phyloP scores from a whole-genome alignment of 345 rosid genomes.

The Acer saccharum region DNA sequence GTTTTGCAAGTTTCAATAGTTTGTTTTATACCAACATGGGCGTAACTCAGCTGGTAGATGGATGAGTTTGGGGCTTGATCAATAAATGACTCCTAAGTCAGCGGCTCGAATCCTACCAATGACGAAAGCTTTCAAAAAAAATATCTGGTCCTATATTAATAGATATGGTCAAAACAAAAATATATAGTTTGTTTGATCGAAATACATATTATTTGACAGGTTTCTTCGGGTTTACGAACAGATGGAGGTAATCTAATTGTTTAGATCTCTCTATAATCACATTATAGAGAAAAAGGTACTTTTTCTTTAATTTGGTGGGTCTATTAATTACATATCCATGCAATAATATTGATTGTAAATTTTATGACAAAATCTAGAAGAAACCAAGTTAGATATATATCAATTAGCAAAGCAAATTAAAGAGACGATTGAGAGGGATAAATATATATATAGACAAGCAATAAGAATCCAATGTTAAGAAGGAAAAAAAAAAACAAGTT shows the following conservation, averaged over 20 bases:
- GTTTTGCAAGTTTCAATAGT: neutral
- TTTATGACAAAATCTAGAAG: neutral
- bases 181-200: neutral
- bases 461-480: constrained; percentile 15
- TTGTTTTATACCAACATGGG: neutral
- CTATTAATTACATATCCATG: neutral
- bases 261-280: neutral
- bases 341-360: neutral
- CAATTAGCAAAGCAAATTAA: neutral
- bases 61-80: too few species aligned
- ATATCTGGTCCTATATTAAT: too few species aligned
- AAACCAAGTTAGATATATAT: neutral
- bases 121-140: too few species aligned
- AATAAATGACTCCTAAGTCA: too few species aligned
- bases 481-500: neutral
- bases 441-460: neutral
- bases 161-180: too few species aligned
- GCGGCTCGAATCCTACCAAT: too few species aligned
- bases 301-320: too few species aligned
- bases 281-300: too few species aligned
- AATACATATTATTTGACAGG: too few species aligned
- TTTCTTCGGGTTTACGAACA: too few species aligned
- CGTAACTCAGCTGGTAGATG: too few species aligned
- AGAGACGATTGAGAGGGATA: neutral
- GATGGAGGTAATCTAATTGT: neutral